phyloP scores from a whole-genome alignment of 257 asterid species.

The Nicotiana attenuata region DNA sequence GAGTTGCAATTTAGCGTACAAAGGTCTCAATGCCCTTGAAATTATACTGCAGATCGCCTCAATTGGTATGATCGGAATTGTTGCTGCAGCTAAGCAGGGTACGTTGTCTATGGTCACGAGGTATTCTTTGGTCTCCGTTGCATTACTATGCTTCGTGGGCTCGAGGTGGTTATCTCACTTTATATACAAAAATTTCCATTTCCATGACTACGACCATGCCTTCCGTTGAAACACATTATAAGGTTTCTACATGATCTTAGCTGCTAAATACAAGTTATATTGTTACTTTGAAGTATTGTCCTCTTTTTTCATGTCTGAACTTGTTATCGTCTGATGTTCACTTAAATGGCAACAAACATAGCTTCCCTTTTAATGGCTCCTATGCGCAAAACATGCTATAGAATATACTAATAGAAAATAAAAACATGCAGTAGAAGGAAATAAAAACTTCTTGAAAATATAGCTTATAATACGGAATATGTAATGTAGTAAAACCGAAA shows the following conservation, averaged over 20 bases:
- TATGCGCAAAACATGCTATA: too few relatives aligned
- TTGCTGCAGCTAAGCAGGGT: conserved; percentile 64
- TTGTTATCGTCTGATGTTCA: background rate
- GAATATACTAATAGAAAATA: too few relatives aligned
- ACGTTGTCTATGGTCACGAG: conserved; percentile 35
- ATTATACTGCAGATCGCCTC: conserved; percentile 50
- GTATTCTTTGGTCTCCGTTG: conserved; percentile 38
- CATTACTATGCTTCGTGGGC: conserved; percentile 61
- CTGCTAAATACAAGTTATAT: background rate
- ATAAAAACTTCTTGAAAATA: too few relatives aligned
- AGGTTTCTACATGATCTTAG: background rate
- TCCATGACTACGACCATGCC: conserved; percentile 90
- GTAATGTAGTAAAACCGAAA: too few relatives aligned
- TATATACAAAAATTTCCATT: conserved; percentile 66
- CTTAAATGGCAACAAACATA: too few relatives aligned
- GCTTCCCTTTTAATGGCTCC: background rate
- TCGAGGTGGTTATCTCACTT: conserved; percentile 77
- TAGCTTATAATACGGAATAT: too few relatives aligned
- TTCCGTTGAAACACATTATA: conserved; percentile 40
- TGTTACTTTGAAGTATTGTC: background rate
- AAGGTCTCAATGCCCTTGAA: conserved; percentile 43
- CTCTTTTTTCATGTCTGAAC: background rate
- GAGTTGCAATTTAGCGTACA: conserved; percentile 67
- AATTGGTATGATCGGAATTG: conserved; percentile 43
- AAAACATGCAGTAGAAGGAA: too few relatives aligned